Evolutionary conservation across 805 yeast species (phyloP), one percentile per base, ranked within the genome.

Genomic region (Saturnispora ahearnii): DNA sequence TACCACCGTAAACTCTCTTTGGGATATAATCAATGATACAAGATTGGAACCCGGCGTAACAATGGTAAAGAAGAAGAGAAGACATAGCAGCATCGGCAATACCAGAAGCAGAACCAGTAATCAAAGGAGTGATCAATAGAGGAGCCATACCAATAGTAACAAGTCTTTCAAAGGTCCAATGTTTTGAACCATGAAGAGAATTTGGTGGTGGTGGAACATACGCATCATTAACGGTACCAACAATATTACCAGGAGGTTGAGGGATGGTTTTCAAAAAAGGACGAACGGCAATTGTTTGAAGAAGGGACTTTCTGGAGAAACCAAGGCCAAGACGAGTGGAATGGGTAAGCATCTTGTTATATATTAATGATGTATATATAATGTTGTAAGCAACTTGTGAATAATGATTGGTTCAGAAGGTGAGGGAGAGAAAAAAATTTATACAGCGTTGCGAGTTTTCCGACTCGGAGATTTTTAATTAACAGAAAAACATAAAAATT

Each of bases 11-110:
- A 33, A 81, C 86, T 70, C 91, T 77, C 62, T 70, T 70, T 46
- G 91, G 93, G 49, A 86, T 81, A 68, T 84, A 84, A 66, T 86
- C 93, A 50, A 77, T 76, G 58, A 86, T 85, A 72, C 93, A 84
- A 41, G 87, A 73, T 60, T 79, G 81, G 72, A 84, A 80, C 3
- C 93, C 95, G 45, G 79, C 78, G 63, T 77, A 78, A 50, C 81
- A 73, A 64, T 86, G 93, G 60, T 76, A 73, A 55, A 85, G 66
- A 44, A 84, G 61, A 12, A 79, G 65, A 2, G 80, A 69, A 13
- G 81, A 69, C 59, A 84, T 65, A 2, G 78, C 55, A 3, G 85
- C 69, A 65, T 85, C 93, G 3, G 79, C 52, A 6, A 74, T 47
- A 1, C 82, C 80, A 41, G 72, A 63, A n/a, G 81, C 70, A 22